Evolutionary conservation across 139 green algal genomes (phyloP), one percentile per base, ranked within the genome.

Genomic region (Chlamydomonas sp.): DNA sequence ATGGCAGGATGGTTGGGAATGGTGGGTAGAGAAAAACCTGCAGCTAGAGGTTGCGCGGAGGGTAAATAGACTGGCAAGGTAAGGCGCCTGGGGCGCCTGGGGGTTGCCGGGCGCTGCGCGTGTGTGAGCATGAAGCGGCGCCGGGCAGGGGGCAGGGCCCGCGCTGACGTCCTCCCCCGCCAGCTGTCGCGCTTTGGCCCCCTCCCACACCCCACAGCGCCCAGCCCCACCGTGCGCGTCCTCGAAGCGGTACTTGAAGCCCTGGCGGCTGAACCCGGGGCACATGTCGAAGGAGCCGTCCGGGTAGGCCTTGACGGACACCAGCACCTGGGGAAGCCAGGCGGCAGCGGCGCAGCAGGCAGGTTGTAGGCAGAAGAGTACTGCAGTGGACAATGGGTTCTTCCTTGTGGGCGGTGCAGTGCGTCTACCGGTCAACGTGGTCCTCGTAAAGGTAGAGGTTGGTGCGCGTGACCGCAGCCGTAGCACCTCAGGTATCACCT

Each of bases 251-350:
- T 94, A 94, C 62, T 89, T 89, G 64, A 49, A 64, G 57, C 89
- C 92, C 1, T 18, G 20, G 8, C 80, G 63, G 71, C n/a, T 90
- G 90, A 96, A 95, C n/a, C 92, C 92, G 14, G 93, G 93, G 62
- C 84, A 79, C 93, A 96, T 96, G 86, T 94, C 92, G 83, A 96
- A 94, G 78, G 90, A 93, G 79, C 93, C 93, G 61, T 94, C 90
- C 1, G 91, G 81, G 88, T 94, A 92, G 31, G 92, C 89, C 16
- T 90, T 89, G 74, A 96, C 84, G 15, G 74, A 79, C 59, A 93
- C 90, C 62, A 96, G 88, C 59, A 95, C 87, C 76, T 92, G 78
- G 68, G 17, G 63, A 57, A 1, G 77, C 3, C 49, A 4, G 71
- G 12, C 63, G 6, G 5, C 59, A 1, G 64, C 49, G 58, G 79